Evolutionary conservation across 306 rosid genomes (phyloP), one percentile per base, ranked within the genome.

Genomic region (Quercus mongolica): DNA sequence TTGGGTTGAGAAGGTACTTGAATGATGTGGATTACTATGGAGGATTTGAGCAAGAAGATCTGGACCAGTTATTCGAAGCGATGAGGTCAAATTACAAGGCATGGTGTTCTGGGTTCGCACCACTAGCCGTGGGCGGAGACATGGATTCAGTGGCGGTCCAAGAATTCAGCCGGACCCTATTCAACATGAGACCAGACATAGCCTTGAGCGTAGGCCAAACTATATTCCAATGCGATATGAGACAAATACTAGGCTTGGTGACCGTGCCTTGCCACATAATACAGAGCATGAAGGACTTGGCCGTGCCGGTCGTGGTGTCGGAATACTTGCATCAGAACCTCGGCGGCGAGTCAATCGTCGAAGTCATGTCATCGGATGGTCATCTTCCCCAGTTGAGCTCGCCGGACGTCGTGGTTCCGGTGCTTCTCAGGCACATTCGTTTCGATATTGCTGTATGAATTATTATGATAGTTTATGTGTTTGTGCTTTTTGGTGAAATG

Each of bases 161-260:
- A 55, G 98, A 94, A 76, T 94, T 94, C 35, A 94, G 98, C 61
- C 78, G 98, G 57, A 94, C 98, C n/a, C 76, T 91, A 44, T 94
- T 94, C 90, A 94, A 89, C 79, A 94, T 94, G 97, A 58, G 98
- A 20, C 98, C 97, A 0, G 98, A 94, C 88, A 94, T 91, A 79
- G 97, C 95, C 5, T 73, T 94, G 14, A 76, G 87, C 14, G 90
- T 94, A 23, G 87, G 86, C 0, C 85, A 81, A 5, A 84, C 92
- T 35, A 94, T 91, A 67, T 94, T 94, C 71, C 94, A 87, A 55
- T 86, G 92, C 79, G 98, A 94, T 25, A 77, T 87, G 92, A 89
- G 98, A 74, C 85, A 82, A 17, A 49, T 91, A 2, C 82, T 94
- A 25, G 18, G 71, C 21, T 58, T 81, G 6, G 90, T 90, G 18